Base-by-base conservation (phyloP, 2,329 filamentous ascomycete genomes). In the Tolypocladium capitatum region DNA sequence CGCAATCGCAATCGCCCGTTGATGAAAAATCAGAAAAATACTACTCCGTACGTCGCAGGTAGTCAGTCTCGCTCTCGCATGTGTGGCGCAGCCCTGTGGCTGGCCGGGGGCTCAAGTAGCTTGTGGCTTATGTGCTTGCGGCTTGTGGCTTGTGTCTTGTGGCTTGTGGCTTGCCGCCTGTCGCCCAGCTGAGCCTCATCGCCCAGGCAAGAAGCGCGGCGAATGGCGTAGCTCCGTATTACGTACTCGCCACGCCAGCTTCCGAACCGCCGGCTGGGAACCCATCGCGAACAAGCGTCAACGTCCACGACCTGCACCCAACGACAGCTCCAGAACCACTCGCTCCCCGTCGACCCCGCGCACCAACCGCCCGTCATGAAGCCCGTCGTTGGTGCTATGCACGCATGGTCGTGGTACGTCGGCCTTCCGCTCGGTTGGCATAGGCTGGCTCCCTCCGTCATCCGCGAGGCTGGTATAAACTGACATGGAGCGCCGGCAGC, bases 361-460 rank as follows among this genome's bases (percentile, higher is more conserved):
- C 28, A 43, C 9, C 20, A 20, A 36, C 34, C 42, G 49, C 48
- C 67, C 72, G 79, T 61, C 63, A 96, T 96, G 90, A 96, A 96
- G 83, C 90, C 91, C 57, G 74, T 97, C 63, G 86, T 97, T 58
- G 85, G 87, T 63, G 83, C 88, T 56, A 78, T 90, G 72, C 90
- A 94, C 72, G 91, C 90, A 62, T 96, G 90, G 89, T 87, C 83
- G 73, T 95, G 90, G 90, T 96, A 74, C 63, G 80, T 66, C 50
- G 20, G 20, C 36, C 27, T 43, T 43, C 38, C 13, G 38, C 21
- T 41, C 3, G 16, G 24, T 30, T 14, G 36, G 21, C 36, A 40
- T 10, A 1, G 13, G 7, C 36, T 14, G 14, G 21, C n/a, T 16
- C 24, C 38, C 38, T 24, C 11, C 8, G 21, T 11, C 21, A n/a